These are phyloP conservation scores for Geotrichum bryndzae DNA, from an alignment of 1,139 yeast genomes.

Conservation along the genomic window DNA sequence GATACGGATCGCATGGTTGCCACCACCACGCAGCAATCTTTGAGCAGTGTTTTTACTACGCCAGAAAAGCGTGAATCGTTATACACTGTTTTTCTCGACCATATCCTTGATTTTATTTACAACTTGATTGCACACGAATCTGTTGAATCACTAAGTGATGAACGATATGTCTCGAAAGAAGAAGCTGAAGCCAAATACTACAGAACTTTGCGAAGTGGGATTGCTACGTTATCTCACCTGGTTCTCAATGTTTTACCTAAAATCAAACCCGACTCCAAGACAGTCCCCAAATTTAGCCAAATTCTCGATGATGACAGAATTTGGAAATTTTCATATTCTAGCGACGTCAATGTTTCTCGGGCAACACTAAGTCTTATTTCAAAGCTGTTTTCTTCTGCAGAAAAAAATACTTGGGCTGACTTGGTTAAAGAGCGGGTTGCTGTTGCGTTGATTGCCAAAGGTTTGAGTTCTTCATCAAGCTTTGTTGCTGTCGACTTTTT, in stretches of 20 bases:
- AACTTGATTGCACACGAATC: constrained; percentile 53
- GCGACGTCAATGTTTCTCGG: constrained; percentile 5
- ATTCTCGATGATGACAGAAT: constrained; percentile 40
- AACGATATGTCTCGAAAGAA: constrained; percentile 59
- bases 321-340: constrained; percentile 39
- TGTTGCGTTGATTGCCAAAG: constrained; percentile 25
- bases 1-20: constrained; percentile 65
- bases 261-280: constrained; percentile 13
- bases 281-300: constrained; percentile 28
- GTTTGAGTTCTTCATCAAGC: constrained; percentile 28
- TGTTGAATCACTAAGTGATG: constrained; percentile 64
- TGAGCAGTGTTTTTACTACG: constrained; percentile 52
- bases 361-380: constrained; percentile 8
- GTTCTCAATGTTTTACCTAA: constrained; percentile 23
- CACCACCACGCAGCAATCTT: constrained; percentile 42
- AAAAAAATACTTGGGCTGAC: constrained; percentile 2
- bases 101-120: constrained; percentile 50
- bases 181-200: constrained; percentile 65
- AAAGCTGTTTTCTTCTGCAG: constrained; percentile 4
- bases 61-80: constrained; percentile 54
- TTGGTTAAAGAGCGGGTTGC: constrained; percentile 7
- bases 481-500: constrained; percentile 28
- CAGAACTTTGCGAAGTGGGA: constrained; percentile 50
- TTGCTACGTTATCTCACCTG: constrained; percentile 47
- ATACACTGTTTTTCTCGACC: constrained; percentile 54